Percentiles rank a stretch among this genome's conserved stretches.
phyloP scores from a whole-genome alignment of 139 green algal genomes.

The Volvox reticuliferus region DNA sequence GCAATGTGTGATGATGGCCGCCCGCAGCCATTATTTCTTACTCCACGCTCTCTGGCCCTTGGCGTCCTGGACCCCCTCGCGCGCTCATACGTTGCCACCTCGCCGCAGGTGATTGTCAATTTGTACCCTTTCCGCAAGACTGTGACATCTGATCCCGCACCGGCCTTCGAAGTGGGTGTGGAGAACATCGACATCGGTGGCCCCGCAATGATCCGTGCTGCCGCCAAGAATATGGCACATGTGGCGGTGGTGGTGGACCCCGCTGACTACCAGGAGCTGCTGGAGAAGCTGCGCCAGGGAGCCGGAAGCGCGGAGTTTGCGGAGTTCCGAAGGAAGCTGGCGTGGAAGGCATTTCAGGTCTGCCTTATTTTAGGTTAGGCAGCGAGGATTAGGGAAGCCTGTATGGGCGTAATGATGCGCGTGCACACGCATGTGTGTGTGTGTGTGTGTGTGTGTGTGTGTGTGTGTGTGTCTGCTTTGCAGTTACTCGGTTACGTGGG shows the following conservation, averaged over 20 bases:
- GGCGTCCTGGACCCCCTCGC: too few relatives aligned
- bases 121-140: slow-evolving; percentile 98
- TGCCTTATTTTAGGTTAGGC: not conserved
- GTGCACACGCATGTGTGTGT: too few relatives aligned
- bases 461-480: too few relatives aligned
- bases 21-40: too few relatives aligned
- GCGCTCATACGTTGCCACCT: too few relatives aligned
- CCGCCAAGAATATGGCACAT: slow-evolving; percentile 90
- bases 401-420: too few relatives aligned
- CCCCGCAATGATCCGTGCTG: slow-evolving; percentile 97
- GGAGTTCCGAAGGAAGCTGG: slow-evolving; percentile 82
- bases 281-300: slow-evolving; percentile 70
- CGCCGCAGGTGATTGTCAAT: slow-evolving; percentile 91
- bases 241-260: slow-evolving; percentile 93
- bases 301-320: not conserved
- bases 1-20: too few relatives aligned
- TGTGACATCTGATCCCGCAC: slow-evolving; percentile 76
- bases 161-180: slow-evolving; percentile 88
- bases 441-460: too few relatives aligned
- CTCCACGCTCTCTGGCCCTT: too few relatives aligned
- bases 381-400: too few relatives aligned
- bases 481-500: too few relatives aligned
- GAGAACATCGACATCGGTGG: slow-evolving; percentile 99
- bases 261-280: slow-evolving; percentile 86
- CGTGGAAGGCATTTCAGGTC: slow-evolving; percentile 97